Evolutionary conservation across 345 rosid genomes (phyloP).

Genomic region (Brassica napus): DNA sequence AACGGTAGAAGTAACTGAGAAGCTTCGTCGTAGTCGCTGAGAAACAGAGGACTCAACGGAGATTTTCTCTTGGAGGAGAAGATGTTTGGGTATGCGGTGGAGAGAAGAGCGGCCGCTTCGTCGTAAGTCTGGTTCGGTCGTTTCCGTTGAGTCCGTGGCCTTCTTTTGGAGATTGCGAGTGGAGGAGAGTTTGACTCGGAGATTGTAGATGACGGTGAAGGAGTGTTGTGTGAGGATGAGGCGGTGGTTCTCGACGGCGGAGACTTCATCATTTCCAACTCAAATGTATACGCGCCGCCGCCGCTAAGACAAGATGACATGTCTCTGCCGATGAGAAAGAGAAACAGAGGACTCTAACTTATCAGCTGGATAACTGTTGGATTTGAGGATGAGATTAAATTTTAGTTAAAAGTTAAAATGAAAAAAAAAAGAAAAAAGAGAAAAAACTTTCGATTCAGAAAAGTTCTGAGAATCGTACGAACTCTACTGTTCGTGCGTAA

Average conservation of each 20-base stretch:
- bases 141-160: conserved; percentile 73
- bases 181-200: conserved; percentile 54
- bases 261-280: conserved; percentile 57
- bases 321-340: not conserved
- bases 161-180: conserved; percentile 67
- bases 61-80: conserved; percentile 42
- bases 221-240: conserved; percentile 42
- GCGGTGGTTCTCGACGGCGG: conserved; percentile 36
- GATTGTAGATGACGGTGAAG: conserved; percentile 71
- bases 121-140: conserved; percentile 88
- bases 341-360: not conserved
- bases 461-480: not conserved
- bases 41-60: conserved; percentile 37
- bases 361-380: too few relatives aligned
- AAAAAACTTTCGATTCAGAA: not conserved
- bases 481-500: not conserved
- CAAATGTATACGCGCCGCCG: conserved; percentile 51
- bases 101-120: conserved; percentile 89
- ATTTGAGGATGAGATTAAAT: not conserved
- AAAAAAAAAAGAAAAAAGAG: not conserved
- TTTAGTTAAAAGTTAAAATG: not conserved
- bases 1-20: conserved; percentile 58
- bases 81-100: conserved; percentile 74
- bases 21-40: conserved; percentile 50
- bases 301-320: conserved; percentile 75